Conservation (phyloP, 495 filamentous ascomycete genomes). For the Amorphotheca resinae region DNA sequence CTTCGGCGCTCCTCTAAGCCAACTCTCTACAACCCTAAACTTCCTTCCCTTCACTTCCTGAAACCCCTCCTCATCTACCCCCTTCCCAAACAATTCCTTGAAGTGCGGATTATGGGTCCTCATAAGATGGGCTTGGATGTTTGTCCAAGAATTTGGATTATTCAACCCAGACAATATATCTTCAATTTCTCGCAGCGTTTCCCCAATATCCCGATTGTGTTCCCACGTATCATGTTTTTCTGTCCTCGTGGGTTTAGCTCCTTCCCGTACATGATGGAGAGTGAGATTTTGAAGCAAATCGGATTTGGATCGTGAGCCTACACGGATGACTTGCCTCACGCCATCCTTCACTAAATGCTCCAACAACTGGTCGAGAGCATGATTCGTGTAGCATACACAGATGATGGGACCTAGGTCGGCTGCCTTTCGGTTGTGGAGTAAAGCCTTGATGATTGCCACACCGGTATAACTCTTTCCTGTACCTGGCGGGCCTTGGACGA, state of each 20-base stretch:
- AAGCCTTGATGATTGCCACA: slow-evolving; percentile 41
- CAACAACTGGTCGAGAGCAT: slow-evolving; percentile 61
- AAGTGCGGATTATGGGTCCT: slow-evolving; percentile 13
- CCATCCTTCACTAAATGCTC: slow-evolving; percentile 46
- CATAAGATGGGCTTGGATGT: slow-evolving; percentile 19
- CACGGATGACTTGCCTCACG: slow-evolving; percentile 51
- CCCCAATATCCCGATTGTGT: slow-evolving; percentile 21
- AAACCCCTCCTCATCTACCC: slow-evolving; percentile 16
- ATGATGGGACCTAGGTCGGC: slow-evolving; percentile 51
- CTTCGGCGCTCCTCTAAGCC: slow-evolving; percentile 15
- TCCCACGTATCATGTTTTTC: slow-evolving; percentile 27
- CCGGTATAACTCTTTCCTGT: slow-evolving; percentile 52
- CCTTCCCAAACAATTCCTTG: slow-evolving; percentile 17
- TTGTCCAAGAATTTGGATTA: slow-evolving; percentile 16
- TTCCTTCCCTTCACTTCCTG: slow-evolving; percentile 15
- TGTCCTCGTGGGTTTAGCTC: slow-evolving; percentile 25
- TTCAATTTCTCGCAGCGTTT: slow-evolving; percentile 18
- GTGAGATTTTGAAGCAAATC: slow-evolving; percentile 37
- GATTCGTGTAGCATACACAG: slow-evolving; percentile 57
- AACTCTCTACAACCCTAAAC: slow-evolving; percentile 16
- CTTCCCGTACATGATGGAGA: slow-evolving; percentile 28
- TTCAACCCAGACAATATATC: slow-evolving; percentile 17
- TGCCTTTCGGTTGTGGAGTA: slow-evolving; percentile 42
- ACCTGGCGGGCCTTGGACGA: slow-evolving; percentile 75
- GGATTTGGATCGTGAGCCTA: slow-evolving; percentile 55